Conservation (phyloP, 2,329 filamentous ascomycete genomes). For the Aurifilum marmelostoma region DNA sequence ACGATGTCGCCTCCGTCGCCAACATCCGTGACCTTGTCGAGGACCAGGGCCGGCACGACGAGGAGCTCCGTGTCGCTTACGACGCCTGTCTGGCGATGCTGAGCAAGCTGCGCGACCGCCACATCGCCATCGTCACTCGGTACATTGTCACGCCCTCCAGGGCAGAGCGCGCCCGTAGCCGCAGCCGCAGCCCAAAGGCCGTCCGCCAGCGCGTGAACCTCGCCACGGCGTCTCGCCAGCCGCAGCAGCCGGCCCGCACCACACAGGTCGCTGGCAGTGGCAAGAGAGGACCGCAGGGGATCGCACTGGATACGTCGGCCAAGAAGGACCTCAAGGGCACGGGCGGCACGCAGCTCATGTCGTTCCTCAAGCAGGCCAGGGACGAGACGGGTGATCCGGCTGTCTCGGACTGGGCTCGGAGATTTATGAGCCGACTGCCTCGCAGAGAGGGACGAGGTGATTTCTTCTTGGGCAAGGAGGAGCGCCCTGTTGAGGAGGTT, state of each 20-base stretch:
- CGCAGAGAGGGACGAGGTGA: slow-evolving; percentile 55
- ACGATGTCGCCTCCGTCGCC: slow-evolving; percentile 75
- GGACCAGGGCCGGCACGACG: slow-evolving; percentile 56
- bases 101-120: slow-evolving; percentile 79
- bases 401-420: slow-evolving; percentile 66
- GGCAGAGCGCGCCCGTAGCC: slow-evolving; percentile 68
- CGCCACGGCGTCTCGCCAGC: slow-evolving; percentile 58
- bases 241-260: slow-evolving; percentile 31
- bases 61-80: slow-evolving; percentile 75
- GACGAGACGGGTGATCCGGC: slow-evolving; percentile 95
- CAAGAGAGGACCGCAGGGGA: slow-evolving; percentile 31
- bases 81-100: slow-evolving; percentile 82
- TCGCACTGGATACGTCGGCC: slow-evolving; percentile 34
- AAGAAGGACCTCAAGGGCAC: slow-evolving; percentile 71
- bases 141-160: slow-evolving; percentile 92
- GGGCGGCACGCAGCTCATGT: slow-evolving; percentile 89
- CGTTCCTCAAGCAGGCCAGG: slow-evolving; percentile 93
- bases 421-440: slow-evolving; percentile 59
- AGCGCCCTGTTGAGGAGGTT: slow-evolving; percentile 52
- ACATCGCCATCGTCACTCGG: slow-evolving; percentile 93
- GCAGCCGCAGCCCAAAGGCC: slow-evolving; percentile 61
- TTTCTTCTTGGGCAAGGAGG: slow-evolving; percentile 60
- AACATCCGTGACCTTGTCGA: slow-evolving; percentile 89
- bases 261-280: slow-evolving; percentile 18
- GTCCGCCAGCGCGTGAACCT: slow-evolving; percentile 61